Evolutionary conservation across 768 basidiomycete species (phyloP), one percentile per base, ranked within the genome.

Genomic region (Rhizopogon vinicolor): DNA sequence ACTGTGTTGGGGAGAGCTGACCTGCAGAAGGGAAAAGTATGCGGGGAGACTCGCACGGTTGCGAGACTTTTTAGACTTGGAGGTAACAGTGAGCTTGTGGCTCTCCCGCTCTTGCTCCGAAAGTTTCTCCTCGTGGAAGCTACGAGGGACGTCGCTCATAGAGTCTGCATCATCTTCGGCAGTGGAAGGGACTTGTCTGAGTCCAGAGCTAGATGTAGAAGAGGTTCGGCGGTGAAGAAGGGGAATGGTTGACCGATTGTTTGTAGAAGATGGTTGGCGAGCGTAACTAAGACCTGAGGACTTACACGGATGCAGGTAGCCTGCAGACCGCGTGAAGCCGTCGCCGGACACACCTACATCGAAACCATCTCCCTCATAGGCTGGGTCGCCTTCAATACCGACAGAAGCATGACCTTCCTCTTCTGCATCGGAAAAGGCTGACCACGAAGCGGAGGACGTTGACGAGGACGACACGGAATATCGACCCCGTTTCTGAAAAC

Each of bases 1-100:
- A 49, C 37, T 78, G 72, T 51, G 81, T 75, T 44, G 73, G 55
- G 62, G 69, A 48, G 75, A 76, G 59, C 70, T 72, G 60, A 83
- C 73, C 65, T 84, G 81, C 40, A 91, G 77, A 55, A 89, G 76
- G 45, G 86, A 88, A 67, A 91, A 91, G 69, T 83, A 88, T 18
- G 86, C 81, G 19, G 88, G 88, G 29, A 91, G 79, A 66, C 84
- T 86, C 44, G 84, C 83, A 66, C 88, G 86, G 68, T 84, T 87
- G 62, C 82, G 84, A 62, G 70, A 75, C 56, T 75, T 77, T 71
- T 75, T 82, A 54, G 75, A 73, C 78, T 59, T 73, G 58, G 62
- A 68, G 14, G 69, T 68, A 58, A 72, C 59, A 41, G 68, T 67
- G 16, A 63, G 63, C 35, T 55, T 64, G 60, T 68, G 56, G 56